Evolutionary conservation across 1,284 basidiomycete species (phyloP).

Genomic region (Volvariella surrecta): DNA sequence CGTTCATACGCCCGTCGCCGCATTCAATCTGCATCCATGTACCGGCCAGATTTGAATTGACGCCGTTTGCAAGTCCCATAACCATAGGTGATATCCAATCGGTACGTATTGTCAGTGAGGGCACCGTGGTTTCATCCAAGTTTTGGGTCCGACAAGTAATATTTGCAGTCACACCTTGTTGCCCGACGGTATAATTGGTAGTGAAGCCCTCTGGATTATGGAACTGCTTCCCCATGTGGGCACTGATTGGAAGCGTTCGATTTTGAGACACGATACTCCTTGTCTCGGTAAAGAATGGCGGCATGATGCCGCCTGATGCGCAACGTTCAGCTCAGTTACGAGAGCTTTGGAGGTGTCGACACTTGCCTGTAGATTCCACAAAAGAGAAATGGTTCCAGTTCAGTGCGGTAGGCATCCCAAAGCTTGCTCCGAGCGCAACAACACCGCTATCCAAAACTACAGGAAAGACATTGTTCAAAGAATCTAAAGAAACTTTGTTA

Average conservation of each 20-base stretch:
- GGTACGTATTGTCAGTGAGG: not conserved
- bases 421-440: not conserved
- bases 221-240: not conserved
- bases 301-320: not conserved
- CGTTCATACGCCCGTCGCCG: too few relatives aligned
- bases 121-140: not conserved
- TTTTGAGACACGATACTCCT: not conserved
- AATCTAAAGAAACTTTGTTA: not conserved
- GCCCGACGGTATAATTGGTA: not conserved
- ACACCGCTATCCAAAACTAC: not conserved
- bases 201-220: not conserved
- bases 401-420: not conserved
- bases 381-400: not conserved
- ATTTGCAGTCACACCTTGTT: not conserved
- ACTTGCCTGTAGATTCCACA: not conserved
- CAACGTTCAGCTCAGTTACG: not conserved
- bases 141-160: not conserved
- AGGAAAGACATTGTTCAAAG: not conserved
- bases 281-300: not conserved
- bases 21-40: too few relatives aligned
- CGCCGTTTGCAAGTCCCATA: too few relatives aligned
- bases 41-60: too few relatives aligned
- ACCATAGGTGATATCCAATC: too few relatives aligned
- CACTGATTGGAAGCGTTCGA: not conserved
- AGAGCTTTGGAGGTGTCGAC: not conserved